These are phyloP conservation scores for Candida montana DNA, from an alignment of 805 yeast species.

Conservation along the genomic window DNA sequence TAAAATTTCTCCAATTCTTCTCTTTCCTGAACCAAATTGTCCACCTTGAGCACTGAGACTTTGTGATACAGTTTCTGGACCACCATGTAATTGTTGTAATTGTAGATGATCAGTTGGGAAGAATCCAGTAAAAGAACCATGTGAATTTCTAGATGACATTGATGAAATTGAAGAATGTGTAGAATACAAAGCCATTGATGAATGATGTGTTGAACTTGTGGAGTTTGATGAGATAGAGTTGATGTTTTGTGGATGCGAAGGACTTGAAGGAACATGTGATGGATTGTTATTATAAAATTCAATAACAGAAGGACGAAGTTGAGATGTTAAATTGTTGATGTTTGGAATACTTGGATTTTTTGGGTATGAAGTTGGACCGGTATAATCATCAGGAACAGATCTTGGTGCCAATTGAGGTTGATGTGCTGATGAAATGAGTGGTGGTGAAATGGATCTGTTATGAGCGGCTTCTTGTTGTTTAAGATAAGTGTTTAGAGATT, in stretches of 20 bases:
- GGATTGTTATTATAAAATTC: conserved; percentile 13
- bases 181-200: conserved; percentile 16
- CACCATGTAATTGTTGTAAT: neutral
- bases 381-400: conserved; percentile 18
- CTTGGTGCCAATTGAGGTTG: conserved; percentile 14
- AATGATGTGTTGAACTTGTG: conserved; percentile 18
- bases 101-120: conserved; percentile 2
- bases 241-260: conserved; percentile 2
- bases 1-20: neutral
- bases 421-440: neutral
- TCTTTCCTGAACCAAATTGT: neutral
- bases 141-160: conserved; percentile 21
- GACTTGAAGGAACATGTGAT: neutral
- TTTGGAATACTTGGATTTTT: conserved; percentile 10
- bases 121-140: conserved; percentile 16
- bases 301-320: conserved; percentile 22
- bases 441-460: neutral
- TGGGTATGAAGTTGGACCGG: neutral
- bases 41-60: neutral
- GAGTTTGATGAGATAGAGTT: conserved; percentile 20
- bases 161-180: conserved; percentile 23
- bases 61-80: neutral
- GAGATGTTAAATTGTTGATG: conserved; percentile 8
- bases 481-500: conserved; percentile 15
- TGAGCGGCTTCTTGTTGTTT: neutral